Percentiles rank a stretch among this genome's conserved stretches.
Conservation (phyloP, 345 rosid genomes). For the Brassica napus region Da-Ae NC_063450.1:16301001-16301500, state of each 20-base stretch:
- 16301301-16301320: conserved; percentile 33
- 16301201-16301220: neutral
- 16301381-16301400: neutral
- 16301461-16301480: neutral
- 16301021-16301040: neutral
- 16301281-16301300: conserved; percentile 33
- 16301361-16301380: conserved; percentile 14
- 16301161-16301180: neutral
- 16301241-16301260: conserved; percentile 21
- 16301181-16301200: neutral
- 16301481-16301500: conserved; percentile 4
- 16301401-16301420: neutral
- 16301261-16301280: conserved; percentile 24
- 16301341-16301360: conserved; percentile 26
- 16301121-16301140: neutral
- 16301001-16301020: neutral
- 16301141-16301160: neutral
- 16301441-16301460: neutral
- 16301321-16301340: neutral
- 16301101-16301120: neutral
- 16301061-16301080: neutral
- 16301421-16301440: neutral
- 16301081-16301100: neutral
- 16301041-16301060: neutral
- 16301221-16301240: neutral